Base-by-base conservation (phyloP, 441 rosid genomes). In the Corymbia calophylla region DNA sequence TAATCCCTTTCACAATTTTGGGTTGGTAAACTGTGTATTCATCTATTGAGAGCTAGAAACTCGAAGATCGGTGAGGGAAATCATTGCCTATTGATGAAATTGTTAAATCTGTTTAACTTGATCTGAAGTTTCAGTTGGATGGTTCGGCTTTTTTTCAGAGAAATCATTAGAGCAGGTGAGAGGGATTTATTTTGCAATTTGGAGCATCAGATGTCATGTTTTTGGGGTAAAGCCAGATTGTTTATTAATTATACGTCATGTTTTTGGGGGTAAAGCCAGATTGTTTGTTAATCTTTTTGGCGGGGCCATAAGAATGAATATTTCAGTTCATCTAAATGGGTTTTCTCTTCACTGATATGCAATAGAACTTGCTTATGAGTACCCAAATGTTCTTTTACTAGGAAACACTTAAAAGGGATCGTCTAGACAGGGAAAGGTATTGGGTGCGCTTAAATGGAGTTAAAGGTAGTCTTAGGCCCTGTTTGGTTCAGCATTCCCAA, bases 71-170 rank as follows among this genome's bases (percentile, higher is more conserved):
- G 18, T 29, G 70, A 29, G 18, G 80, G 12, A 32, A 18, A 6
- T 8, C 5, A 7, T 68, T 66, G 23, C 44, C 77, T 8, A 64
- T 17, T 32, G 25, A 68, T 8, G 44, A 68, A 68, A 68, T 68
- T 0, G 80, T 32, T 32, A 0, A 8, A 31, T 66, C 6, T 8
- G 5, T 66, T 31, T 0, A 66, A 31, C 39, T 66, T 1, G 5
- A 17, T 66, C 0, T 66, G 13, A 31, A 66, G 23, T 8, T 66
- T 66, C 4, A 31, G 12, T 66, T 31, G 44, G 1, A 31, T 16
- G 5, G 3, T 31, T 16, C 0, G 0, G 12, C 44, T 21, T 31
- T 66, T 13, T 17, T 17, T 17, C 3, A 0, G 7, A 66, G 77
- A n/a, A 7, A 13, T n/a, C 35, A 15, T 14, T 7, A 15, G 35